These are phyloP conservation scores for Blastobotrys serpentis DNA, from an alignment of 1,139 yeast genomes.

Conservation along the genomic window DNA sequence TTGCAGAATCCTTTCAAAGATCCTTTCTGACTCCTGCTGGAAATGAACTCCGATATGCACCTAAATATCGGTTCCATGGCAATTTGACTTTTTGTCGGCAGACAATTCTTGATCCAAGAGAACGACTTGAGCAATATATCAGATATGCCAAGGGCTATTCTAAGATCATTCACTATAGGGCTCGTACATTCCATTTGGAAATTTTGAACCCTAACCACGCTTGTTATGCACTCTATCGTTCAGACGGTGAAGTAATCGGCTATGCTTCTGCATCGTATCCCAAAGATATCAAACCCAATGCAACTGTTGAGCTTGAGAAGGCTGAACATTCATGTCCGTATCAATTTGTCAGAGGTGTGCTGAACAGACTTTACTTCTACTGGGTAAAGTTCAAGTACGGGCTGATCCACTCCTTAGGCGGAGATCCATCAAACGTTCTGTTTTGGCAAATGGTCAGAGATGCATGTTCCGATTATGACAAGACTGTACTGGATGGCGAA, in stretches of 20 bases:
- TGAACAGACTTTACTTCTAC: not conserved
- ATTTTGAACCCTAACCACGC: not conserved
- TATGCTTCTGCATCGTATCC: slow-evolving; percentile 1
- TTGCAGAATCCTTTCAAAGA: not conserved
- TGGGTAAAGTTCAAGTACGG: slow-evolving; percentile 4
- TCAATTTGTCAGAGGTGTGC: not conserved
- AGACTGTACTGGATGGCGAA: not conserved
- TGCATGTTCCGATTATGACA: not conserved
- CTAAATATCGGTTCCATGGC: slow-evolving; percentile 3
- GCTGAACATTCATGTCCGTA: not conserved
- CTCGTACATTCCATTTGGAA: slow-evolving; percentile 4
- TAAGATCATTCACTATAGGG: slow-evolving; percentile 3
- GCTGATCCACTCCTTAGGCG: not conserved
- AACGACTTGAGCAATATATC: slow-evolving; percentile 3
- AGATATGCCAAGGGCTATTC: slow-evolving; percentile 7
- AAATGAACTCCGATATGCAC: not conserved
- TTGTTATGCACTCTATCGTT: not conserved
- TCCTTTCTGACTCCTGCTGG: not conserved
- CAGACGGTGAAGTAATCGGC: slow-evolving; percentile 3
- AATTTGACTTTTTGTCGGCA: not conserved
- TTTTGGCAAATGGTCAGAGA: not conserved
- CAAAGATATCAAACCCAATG: not conserved
- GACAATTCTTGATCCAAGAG: slow-evolving; percentile 1
- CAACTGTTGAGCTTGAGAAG: not conserved
- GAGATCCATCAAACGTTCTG: not conserved